Percentiles rank a stretch among this genome's conserved stretches.
phyloP scores from a whole-genome alignment of 2,329 filamentous ascomycete species.

The Metarhizium humberi region DNA sequence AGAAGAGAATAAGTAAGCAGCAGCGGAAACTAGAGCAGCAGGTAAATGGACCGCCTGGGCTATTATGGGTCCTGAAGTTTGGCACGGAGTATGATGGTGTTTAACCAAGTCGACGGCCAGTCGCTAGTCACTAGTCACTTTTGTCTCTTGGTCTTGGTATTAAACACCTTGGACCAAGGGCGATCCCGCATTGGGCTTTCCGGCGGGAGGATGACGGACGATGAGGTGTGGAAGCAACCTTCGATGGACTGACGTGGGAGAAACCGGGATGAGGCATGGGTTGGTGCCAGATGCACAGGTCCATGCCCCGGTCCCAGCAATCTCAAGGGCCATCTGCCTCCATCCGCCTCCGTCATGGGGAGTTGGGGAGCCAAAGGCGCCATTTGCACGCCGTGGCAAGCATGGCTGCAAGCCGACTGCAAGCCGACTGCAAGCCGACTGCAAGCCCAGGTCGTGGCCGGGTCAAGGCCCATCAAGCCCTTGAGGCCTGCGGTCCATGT shows the following conservation, averaged over 20 bases:
- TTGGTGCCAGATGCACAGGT: neutral
- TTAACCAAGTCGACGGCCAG: neutral
- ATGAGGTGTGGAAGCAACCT: neutral
- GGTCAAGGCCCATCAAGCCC: neutral
- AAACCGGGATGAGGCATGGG: neutral
- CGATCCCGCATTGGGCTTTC: conserved; percentile 7
- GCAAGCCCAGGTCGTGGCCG: neutral
- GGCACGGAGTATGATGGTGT: conserved; percentile 2
- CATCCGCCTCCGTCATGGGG: neutral
- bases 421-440: neutral
- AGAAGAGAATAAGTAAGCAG: neutral
- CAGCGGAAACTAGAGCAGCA: neutral
- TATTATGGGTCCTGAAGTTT: neutral
- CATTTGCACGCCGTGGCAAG: neutral
- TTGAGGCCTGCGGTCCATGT: neutral
- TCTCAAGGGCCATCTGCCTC: neutral
- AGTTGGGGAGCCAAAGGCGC: neutral
- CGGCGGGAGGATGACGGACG: neutral
- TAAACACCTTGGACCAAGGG: conserved; percentile 4
- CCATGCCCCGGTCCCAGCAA: neutral
- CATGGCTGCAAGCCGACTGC: neutral
- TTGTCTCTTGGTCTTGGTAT: neutral
- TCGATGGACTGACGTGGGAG: neutral
- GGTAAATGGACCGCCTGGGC: neutral
- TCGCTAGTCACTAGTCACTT: neutral